These are phyloP conservation scores for Dryas integrifolia DNA, from an alignment of 331 rosid species.

Conservation along the genomic window DNA sequence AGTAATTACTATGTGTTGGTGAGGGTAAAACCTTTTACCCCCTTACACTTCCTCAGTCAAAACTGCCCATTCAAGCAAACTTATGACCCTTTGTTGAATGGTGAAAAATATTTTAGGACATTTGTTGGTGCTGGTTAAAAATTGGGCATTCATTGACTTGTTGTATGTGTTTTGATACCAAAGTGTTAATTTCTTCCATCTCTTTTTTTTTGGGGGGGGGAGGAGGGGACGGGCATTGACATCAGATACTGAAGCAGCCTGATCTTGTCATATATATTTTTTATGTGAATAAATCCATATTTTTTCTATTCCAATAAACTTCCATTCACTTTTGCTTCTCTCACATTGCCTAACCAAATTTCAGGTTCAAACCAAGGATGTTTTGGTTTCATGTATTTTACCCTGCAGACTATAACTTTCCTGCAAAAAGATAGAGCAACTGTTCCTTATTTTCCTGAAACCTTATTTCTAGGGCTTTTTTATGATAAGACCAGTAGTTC, in stretches of 20 bases:
- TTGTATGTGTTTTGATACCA: background rate
- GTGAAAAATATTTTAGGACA: background rate
- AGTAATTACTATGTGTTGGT: background rate
- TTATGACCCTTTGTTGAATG: background rate
- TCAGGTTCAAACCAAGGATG: background rate
- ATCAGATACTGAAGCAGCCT: no score
- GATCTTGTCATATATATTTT: no score
- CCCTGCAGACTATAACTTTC: background rate
- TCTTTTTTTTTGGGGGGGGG: background rate
- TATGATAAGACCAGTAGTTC: background rate
- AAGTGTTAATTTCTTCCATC: background rate
- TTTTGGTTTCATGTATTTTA: background rate
- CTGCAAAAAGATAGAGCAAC: background rate
- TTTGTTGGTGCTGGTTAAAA: background rate
- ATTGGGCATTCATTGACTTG: background rate
- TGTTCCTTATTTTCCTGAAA: background rate
- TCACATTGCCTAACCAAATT: constrained; percentile 2
- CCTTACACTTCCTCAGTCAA: background rate
- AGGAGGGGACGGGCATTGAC: background rate
- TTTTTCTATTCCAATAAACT: no score
- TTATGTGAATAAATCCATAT: no score
- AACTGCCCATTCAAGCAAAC: constrained; percentile 8
- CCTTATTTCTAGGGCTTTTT: background rate
- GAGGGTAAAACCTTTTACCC: background rate
- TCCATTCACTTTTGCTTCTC: background rate